Evolutionary conservation across 2,329 filamentous ascomycete species (phyloP), one percentile per base, ranked within the genome.

Genomic region (Ceratocystiopsis minuta): DNA sequence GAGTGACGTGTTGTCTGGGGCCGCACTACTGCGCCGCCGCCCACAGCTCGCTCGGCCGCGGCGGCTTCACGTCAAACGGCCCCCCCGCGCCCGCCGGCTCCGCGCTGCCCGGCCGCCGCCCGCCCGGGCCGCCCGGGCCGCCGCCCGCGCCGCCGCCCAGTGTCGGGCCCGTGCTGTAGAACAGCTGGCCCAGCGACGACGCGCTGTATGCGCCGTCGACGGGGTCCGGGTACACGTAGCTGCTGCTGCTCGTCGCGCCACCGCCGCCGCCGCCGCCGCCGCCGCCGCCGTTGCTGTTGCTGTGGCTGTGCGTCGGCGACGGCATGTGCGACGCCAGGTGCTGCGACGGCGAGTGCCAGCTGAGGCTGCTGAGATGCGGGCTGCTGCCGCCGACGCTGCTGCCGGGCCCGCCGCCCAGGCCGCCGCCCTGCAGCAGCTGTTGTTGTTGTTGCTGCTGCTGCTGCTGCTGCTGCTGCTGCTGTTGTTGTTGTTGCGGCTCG

Each of bases 331-430:
- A 35, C 34, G 40, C 32, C 32, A 33, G 32, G 32, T 33, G 32
- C 32, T 87, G 81, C 2, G 78, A 75, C 4, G 86, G 86, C 5
- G 86, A 92, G 50, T 85, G 81, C 87, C 88, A 95, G 42, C 83
- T 81, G 47, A 84, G 70, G 46, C 70, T 76, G 47, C 64, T 61
- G 75, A 94, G 84, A 58, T 95, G 87, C 40, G 88, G 87, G 58
- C 86, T 94, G 41, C 82, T 81, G 43, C 67, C 75, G n/a, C 73
- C 78, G 55, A 83, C 93, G 43, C 69, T 69, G 39, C 65, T 58
- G 2, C 71, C 75, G 1, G 44, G 35, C 10, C 36, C 40, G 15
- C 24, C 16, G 24, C 24, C 24, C 6, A 28, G 24, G 24, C 24
- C 24, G 24, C 24, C 24, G 24, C 24, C 24, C 24, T 28, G 24